A percentile compares a stretch with the other conserved stretches of the same genome.
phyloP scores from a whole-genome alignment of 495 filamentous ascomycete species.

The Viridothelium virens region DNA sequence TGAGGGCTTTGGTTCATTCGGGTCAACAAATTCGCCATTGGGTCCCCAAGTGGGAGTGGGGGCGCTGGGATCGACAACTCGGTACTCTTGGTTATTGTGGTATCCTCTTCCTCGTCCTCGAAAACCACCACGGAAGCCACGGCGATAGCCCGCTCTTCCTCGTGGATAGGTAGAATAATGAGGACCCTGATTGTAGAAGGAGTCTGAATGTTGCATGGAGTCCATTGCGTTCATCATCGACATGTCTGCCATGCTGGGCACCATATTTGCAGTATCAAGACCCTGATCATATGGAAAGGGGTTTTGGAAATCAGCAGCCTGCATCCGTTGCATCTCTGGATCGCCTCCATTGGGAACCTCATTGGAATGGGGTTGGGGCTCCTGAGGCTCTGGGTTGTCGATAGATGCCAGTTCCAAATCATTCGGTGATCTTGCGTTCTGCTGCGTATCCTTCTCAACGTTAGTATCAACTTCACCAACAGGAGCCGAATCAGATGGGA shows the following conservation, averaged over 20 bases:
- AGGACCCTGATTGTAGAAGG: background rate
- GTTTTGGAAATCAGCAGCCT: background rate
- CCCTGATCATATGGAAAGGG: conserved; percentile 1
- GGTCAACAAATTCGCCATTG: conserved; percentile 15
- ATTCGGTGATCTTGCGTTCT: background rate
- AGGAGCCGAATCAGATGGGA: background rate
- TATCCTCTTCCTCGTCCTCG: conserved; percentile 36
- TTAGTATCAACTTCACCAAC: conserved; percentile 5
- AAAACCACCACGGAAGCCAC: conserved; percentile 47
- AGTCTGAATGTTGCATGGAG: conserved; percentile 14
- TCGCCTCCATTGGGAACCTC: background rate
- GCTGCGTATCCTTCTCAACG: background rate
- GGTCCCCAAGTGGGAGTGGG: conserved; percentile 10
- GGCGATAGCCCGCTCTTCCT: conserved; percentile 36
- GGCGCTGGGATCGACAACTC: conserved; percentile 14
- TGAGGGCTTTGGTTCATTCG: conserved; percentile 3
- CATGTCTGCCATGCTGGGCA: conserved; percentile 8
- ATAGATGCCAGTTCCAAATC: background rate
- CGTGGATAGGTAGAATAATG: conserved; percentile 1
- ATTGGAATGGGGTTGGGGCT: background rate
- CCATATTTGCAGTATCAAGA: background rate
- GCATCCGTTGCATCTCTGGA: background rate
- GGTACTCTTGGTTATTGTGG: conserved; percentile 36
- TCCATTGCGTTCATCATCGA: conserved; percentile 13
- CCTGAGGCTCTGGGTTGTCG: background rate